Evolutionary conservation across 306 rosid species (phyloP).

Genomic region (Glycine tomentella): DNA sequence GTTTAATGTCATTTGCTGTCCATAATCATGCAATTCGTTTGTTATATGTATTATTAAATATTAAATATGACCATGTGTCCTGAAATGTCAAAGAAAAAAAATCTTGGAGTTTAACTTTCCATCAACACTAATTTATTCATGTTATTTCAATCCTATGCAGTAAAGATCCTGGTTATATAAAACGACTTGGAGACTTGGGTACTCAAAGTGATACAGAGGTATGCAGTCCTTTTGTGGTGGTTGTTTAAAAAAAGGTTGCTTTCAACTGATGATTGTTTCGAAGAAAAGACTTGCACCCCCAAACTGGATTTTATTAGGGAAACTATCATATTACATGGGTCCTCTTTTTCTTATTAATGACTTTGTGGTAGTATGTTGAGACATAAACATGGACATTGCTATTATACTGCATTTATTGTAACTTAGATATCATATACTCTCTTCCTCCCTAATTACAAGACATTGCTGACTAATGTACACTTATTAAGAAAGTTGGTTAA

Average conservation of each 20-base stretch:
- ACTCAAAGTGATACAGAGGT: conserved; percentile 71
- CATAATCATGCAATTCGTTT: conserved; percentile 19
- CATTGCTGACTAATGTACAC: no score
- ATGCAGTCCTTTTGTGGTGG: conserved; percentile 29
- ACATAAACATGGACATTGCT: neutral
- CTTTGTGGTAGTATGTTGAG: conserved; percentile 18
- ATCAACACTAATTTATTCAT: conserved; percentile 34
- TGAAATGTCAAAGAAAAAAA: neutral
- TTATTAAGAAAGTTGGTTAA: no score
- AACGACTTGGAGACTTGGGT: conserved; percentile 71
- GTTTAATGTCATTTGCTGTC: conserved; percentile 15
- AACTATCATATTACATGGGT: conserved; percentile 36
- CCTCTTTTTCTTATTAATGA: conserved; percentile 26
- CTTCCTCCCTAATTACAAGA: no score
- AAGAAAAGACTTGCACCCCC: conserved; percentile 21
- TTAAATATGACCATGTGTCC: conserved; percentile 18
- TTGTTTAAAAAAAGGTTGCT: conserved; percentile 24
- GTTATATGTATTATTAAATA: neutral
- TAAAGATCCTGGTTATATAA: conserved; percentile 87
- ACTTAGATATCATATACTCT: conserved; percentile 20
- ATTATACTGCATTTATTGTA: neutral
- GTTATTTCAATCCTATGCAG: conserved; percentile 59
- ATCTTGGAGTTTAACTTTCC: conserved; percentile 15
- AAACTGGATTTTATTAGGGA: conserved; percentile 37
- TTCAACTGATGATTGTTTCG: conserved; percentile 25